Percentiles rank a stretch among this genome's conserved stretches.
These are phyloP conservation scores for Zelonia costaricensis DNA, from an alignment of 208 protist genomes.

Conservation along the genomic window DNA sequence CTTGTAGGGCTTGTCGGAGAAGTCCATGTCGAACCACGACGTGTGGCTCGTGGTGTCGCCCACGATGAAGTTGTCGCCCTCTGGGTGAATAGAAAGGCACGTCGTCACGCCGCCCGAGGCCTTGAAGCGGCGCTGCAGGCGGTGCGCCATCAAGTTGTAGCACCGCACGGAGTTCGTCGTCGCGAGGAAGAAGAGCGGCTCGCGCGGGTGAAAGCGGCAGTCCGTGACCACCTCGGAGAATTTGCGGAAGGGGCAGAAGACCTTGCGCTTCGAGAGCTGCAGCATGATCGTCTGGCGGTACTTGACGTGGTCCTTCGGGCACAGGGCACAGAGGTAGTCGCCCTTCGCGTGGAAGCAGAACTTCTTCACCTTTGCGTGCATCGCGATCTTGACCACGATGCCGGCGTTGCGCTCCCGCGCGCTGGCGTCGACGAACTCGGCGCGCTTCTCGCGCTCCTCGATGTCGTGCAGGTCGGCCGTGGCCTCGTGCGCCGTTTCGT, in stretches of 20 bases:
- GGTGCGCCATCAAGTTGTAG: conserved; percentile 98
- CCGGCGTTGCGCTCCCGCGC: conserved; percentile 75
- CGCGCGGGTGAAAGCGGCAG: conserved; percentile 98
- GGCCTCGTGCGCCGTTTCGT: conserved; percentile 74
- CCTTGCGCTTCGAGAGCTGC: conserved; percentile 91
- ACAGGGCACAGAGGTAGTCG: conserved; percentile 91
- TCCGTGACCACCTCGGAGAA: conserved; percentile 91
- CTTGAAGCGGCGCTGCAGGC: conserved; percentile 96
- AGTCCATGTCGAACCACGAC: conserved; percentile 99
- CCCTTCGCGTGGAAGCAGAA: conserved; percentile 89
- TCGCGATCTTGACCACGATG: conserved; percentile 87
- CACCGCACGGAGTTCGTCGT: conserved; percentile 94
- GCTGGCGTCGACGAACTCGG: conserved; percentile 84
- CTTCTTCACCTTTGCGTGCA: conserved; percentile 90
- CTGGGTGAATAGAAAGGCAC: conserved; percentile 96
- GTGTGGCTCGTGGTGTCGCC: conserved; percentile 91
- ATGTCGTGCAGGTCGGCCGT: conserved; percentile 81
- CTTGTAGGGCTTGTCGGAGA: conserved; percentile 96
- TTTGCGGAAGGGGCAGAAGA: conserved; percentile 93
- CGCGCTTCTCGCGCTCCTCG: conserved; percentile 87
- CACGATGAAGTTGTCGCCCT: conserved; percentile 97
- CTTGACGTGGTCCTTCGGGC: conserved; percentile 93
- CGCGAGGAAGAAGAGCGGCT: conserved; percentile 98
- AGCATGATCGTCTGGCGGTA: conserved; percentile 93
- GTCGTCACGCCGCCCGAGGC: conserved; percentile 86